These are phyloP conservation scores for Fusarium scirpi DNA, from an alignment of 2,329 filamentous ascomycete genomes.

Conservation along the genomic window DNA sequence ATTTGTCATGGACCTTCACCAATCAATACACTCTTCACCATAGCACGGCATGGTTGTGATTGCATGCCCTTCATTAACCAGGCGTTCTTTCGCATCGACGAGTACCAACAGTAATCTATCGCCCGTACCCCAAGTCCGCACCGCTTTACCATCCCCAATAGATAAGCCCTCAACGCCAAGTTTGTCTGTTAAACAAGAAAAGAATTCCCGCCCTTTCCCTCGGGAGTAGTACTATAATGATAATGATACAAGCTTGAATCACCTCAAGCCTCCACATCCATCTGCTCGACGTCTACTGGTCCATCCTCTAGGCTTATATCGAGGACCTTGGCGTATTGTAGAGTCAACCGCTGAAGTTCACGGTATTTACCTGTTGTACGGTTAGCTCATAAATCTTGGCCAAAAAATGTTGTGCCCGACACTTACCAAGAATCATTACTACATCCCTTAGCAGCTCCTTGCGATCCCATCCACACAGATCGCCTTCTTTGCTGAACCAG, in stretches of 20 bases:
- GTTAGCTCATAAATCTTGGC: conserved; percentile 49
- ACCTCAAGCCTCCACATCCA: conserved; percentile 56
- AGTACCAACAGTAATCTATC: conserved; percentile 37
- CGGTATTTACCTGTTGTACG: conserved; percentile 82
- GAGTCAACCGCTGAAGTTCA: conserved; percentile 92
- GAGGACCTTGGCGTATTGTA: conserved; percentile 90
- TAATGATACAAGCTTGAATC: conserved; percentile 40
- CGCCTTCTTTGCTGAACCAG: conserved; percentile 75
- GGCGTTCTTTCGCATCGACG: conserved; percentile 29
- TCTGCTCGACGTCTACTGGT: conserved; percentile 57
- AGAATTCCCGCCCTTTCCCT: conserved; percentile 2
- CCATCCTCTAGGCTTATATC: conserved; percentile 68
- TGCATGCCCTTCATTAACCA: conserved; percentile 33
- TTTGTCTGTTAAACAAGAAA: conserved; percentile 31
- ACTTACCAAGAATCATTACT: conserved; percentile 88
- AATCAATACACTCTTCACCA: conserved; percentile 24
- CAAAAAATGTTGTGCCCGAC: background rate
- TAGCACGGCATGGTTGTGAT: conserved; percentile 29
- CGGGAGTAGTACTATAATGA: conserved; percentile 27
- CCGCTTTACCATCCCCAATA: conserved; percentile 19
- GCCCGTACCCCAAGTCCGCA: conserved; percentile 15
- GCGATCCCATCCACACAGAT: conserved; percentile 91
- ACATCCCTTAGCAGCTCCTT: conserved; percentile 90
- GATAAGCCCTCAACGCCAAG: conserved; percentile 37
- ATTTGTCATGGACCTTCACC: conserved; percentile 23